Base-by-base conservation (phyloP, 208 protist genomes). In the Trypanosoma cruzi region DNA sequence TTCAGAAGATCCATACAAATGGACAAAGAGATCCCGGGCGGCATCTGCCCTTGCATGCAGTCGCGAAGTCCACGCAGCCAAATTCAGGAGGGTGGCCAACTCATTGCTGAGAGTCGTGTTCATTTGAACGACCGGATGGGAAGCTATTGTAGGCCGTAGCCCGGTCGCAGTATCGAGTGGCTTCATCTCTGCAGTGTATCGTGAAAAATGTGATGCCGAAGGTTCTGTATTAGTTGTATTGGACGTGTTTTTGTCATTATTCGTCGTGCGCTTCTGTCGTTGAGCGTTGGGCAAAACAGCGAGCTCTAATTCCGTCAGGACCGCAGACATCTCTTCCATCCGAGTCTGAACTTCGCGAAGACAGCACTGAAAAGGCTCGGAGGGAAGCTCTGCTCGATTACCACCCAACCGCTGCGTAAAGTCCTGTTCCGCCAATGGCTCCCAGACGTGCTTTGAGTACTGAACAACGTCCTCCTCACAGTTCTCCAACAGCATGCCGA, bases 21-120 rank as follows among this genome's bases (percentile, higher is more conserved):
- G 81, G 20, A 78, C 79, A 68, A 94, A 91, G 50, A 84, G 66
- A 60, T 84, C 74, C 49, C 89, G 78, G 1, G 82, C 83, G 13
- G 54, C 67, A 57, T 87, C 71, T 40, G 75, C 74, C 56, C 84
- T 82, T 10, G 69, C 67, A 67, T 94, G 85, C 48, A 90, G 75
- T 34, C 81, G 75, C 37, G 79, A 76, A 10, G 82, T 77, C 70
- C 84, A 80, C 54, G 73, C 75, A 11, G 85, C 84, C 32, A 88
- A 71, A 64, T 83, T 76, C 37, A 81, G 67, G 54, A 94, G 75
- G 29, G 80, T 74, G 34, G 68, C 83, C 58, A 94, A 64, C 73
- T 90, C 82, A 62, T 90, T 85, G 56, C 76, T 69, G 13, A 93
- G 71, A n/a, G 84, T 75, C 5, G 75, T 75, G 65, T 89, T 93